These are phyloP conservation scores for Mucor irregularis DNA, from an alignment of 371 early-diverging fungal species.

Conservation along the genomic window DNA sequence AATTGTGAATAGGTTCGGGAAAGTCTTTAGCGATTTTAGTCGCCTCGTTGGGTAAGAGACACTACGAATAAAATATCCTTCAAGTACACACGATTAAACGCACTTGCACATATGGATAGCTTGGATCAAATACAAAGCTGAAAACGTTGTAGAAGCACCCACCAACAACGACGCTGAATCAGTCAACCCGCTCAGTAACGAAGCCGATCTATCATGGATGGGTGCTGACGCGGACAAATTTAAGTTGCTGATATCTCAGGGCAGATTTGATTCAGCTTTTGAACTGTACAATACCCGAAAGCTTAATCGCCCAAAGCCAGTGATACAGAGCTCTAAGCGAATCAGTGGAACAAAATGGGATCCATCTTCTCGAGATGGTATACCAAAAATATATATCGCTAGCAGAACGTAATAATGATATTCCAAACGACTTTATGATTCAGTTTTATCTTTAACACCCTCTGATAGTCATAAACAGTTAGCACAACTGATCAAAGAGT, in stretches of 20 bases:
- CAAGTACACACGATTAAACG: no score
- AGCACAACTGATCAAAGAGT: conserved; percentile 51
- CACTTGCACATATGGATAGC: no score
- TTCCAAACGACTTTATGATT: neutral
- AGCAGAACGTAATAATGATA: conserved; percentile 50
- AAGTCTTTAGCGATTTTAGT: conserved; percentile 58
- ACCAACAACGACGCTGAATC: neutral
- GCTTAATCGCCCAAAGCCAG: neutral
- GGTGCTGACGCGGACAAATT: neutral
- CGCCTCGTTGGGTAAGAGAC: conserved; percentile 43
- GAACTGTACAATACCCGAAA: neutral
- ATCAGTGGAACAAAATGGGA: conserved; percentile 8
- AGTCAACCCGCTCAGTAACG: neutral
- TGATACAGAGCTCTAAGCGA: neutral
- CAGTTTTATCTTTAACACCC: no score
- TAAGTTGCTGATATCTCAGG: neutral
- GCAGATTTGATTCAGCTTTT: neutral
- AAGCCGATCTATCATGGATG: conserved; percentile 22
- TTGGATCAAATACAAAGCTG: neutral
- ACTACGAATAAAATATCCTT: no score
- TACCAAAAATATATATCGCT: conserved; percentile 45
- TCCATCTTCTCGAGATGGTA: neutral
- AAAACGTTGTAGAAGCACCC: no score
- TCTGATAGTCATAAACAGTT: conserved; percentile 54
- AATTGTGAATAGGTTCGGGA: conserved; percentile 48